Conservation (phyloP, 306 rosid genomes). For the Rosa multiflora region DNA sequence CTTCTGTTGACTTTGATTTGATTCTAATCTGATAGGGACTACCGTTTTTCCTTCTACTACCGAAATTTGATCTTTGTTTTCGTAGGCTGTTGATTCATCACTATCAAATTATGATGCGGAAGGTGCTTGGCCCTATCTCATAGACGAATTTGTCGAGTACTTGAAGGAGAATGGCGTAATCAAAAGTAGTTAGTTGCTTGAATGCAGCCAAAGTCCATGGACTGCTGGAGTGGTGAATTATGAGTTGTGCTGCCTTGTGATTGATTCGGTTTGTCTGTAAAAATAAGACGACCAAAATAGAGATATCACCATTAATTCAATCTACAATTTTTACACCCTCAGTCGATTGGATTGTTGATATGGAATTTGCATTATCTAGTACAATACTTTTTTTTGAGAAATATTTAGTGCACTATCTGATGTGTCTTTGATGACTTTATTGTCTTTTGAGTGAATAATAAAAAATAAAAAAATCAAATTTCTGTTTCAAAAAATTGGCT, state of each 20-base stretch:
- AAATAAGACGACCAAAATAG: constrained; percentile 18
- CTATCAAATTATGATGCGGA: constrained; percentile 85
- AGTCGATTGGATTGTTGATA: constrained; percentile 19
- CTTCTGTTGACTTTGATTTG: neutral
- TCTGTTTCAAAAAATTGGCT: too few species aligned
- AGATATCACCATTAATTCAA: neutral
- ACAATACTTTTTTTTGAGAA: neutral
- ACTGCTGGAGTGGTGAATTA: constrained; percentile 9
- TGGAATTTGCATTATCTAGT: neutral
- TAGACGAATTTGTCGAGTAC: constrained; percentile 93
- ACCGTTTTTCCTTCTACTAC: neutral
- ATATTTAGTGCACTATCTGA: neutral
- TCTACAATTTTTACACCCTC: neutral
- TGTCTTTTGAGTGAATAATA: neutral
- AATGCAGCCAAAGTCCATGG: constrained; percentile 38
- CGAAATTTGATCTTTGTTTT: constrained; percentile 17
- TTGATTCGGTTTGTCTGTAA: constrained; percentile 22
- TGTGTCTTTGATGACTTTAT: neutral
- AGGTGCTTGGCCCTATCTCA: constrained; percentile 99
- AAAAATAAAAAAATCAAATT: too few species aligned
- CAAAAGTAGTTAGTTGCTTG: constrained; percentile 42
- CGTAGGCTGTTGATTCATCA: constrained; percentile 66
- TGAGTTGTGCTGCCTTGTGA: constrained; percentile 23
- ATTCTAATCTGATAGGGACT: neutral
- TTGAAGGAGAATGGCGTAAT: constrained; percentile 71